A percentile compares a stretch with the other conserved stretches of the same genome.
These are phyloP conservation scores for Colletotrichum sansevieriae DNA, from an alignment of 2,329 filamentous ascomycete species.

Conservation along the genomic window DNA sequence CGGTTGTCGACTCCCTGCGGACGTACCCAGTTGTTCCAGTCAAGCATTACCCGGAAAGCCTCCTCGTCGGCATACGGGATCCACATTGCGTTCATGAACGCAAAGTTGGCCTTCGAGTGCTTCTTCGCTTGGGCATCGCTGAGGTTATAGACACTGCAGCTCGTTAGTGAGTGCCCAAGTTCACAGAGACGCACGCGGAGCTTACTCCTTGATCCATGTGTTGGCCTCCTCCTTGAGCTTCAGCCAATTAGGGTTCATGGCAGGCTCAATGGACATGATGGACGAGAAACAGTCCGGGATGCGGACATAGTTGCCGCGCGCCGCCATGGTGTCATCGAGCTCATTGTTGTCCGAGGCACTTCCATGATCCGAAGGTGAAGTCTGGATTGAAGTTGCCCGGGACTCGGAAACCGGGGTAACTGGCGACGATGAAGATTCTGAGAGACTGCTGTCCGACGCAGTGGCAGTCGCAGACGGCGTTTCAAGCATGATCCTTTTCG, in stretches of 20 bases:
- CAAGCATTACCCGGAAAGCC: constrained; percentile 14
- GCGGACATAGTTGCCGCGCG: not conserved
- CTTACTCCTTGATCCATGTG: constrained; percentile 8
- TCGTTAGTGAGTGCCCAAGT: not conserved
- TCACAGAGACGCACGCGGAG: not conserved
- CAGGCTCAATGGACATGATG: constrained; percentile 14
- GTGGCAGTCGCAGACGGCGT: not conserved
- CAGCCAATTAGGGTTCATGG: not conserved
- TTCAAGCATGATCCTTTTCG: constrained; percentile 20
- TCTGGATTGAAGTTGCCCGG: not conserved
- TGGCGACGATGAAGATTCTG: constrained; percentile 13
- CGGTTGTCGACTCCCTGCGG: not conserved
- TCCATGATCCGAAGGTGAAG: constrained; percentile 19
- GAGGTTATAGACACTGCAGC: constrained; percentile 2
- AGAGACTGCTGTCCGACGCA: constrained; percentile 9
- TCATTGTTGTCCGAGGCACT: not conserved
- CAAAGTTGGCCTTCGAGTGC: constrained; percentile 5
- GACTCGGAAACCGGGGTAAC: constrained; percentile 17
- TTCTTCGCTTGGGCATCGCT: constrained; percentile 13
- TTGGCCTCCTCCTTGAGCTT: constrained; percentile 12
- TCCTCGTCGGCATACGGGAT: constrained; percentile 1
- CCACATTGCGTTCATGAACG: constrained; percentile 20
- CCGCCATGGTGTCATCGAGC: constrained; percentile 9
- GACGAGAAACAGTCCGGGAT: constrained; percentile 24
- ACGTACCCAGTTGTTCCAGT: constrained; percentile 18